Evolutionary conservation across 352 stramenopile species (phyloP), one percentile per base, ranked within the genome.

Genomic region (Pythium oligandrum): DNA sequence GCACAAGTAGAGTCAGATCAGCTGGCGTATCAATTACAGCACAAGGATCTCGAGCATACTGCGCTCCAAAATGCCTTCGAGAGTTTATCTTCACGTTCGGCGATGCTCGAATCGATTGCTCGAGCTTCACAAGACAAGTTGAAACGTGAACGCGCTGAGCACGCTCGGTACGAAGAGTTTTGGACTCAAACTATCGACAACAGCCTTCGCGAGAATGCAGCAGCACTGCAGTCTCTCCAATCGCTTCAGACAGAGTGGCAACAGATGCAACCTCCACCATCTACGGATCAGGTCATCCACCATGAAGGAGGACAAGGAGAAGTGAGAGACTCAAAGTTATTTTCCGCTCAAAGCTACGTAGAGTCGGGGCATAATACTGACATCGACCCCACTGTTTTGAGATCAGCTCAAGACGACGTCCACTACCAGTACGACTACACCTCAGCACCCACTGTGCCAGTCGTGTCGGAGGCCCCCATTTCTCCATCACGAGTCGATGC

Each of bases 81-180:
- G 7, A 74, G 72, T 6, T 43, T 83, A 2, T 48, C 60, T 3
- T 72, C 68, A 26, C 70, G 76, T 12, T 78, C 75, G 31, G 60
- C 76, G 9, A 67, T 85, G 51, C 62, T 90, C 33, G 74, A 90
- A 59, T 75, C 64, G 4, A 76, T 90, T 34, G 74, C 76, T n/a
- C 62, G 71, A 0, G 72, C 57, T 30, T 68, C 78, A 1, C 75
- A 90, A 43, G 72, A 83, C 32, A 86, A 82, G 34, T 44, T 90
- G 4, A 63, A 61, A 30, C 72, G 63, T 35, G 78, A 90, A 31
- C 72, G 76, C 4, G 62, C 52, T 3, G 76, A 86, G 43, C 68
- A 75, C 33, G 59, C 44, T 1, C 68, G 64, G 6, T 75, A 79
- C 36, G 76, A 86, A 63, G 68, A 78, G 30, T 55, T 56, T 6